Evolutionary conservation across 345 rosid species (phyloP).

Genomic region (Salix purpurea): DNA sequence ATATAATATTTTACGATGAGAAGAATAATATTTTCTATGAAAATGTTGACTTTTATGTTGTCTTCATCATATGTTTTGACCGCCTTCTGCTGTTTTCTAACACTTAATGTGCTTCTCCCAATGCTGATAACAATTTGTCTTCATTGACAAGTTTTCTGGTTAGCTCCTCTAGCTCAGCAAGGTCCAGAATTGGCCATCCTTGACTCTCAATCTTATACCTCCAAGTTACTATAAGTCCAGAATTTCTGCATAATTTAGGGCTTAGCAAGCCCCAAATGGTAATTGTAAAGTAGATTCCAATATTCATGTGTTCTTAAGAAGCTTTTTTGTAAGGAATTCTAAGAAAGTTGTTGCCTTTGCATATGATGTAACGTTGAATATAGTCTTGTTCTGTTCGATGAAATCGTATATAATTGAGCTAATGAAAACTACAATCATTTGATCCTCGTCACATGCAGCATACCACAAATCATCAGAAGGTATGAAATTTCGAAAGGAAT

Average conservation of each 20-base stretch:
- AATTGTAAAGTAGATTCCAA: no score
- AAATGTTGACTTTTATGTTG: not conserved
- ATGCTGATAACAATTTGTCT: not conserved
- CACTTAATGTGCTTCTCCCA: not conserved
- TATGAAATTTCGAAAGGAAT: conserved; percentile 22
- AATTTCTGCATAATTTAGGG: no score
- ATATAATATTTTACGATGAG: not conserved
- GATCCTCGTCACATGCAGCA: conserved; percentile 16
- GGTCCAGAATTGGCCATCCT: not conserved
- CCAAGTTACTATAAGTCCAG: no score
- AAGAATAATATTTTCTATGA: not conserved
- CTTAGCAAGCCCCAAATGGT: no score
- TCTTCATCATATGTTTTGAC: not conserved
- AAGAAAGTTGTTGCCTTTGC: not conserved
- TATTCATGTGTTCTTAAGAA: not conserved
- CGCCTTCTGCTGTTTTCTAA: not conserved
- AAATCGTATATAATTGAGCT: no score
- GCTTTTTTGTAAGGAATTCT: not conserved
- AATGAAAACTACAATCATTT: not conserved
- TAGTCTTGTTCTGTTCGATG: no score
- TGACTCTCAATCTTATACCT: not conserved
- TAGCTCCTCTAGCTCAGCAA: not conserved
- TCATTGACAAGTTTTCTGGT: not conserved
- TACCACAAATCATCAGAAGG: conserved; percentile 26
- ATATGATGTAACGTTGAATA: no score